Conservation (phyloP, 768 basidiomycete genomes). For the Suillus subluteus region DNA sequence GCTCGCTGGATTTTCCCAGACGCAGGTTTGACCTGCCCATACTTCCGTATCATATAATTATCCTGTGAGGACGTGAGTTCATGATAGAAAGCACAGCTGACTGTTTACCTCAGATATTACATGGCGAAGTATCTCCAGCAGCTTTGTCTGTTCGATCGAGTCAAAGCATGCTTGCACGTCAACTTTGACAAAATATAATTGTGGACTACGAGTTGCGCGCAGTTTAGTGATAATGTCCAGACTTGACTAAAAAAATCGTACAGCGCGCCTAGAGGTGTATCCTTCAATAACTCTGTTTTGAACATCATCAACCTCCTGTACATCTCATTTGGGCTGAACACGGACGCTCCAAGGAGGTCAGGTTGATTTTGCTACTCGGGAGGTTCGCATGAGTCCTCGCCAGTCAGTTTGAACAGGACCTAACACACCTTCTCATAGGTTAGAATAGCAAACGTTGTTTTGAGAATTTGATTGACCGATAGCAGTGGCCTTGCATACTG, state of each 20-base stretch:
- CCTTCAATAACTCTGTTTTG: slow-evolving; percentile 53
- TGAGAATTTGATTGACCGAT: slow-evolving; percentile 89
- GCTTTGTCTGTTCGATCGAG: slow-evolving; percentile 86
- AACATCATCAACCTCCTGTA: slow-evolving; percentile 74
- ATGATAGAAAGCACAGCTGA: background rate
- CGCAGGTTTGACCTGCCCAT: slow-evolving; percentile 63
- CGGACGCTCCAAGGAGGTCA: slow-evolving; percentile 74
- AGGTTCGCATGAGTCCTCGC: background rate
- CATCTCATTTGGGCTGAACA: slow-evolving; percentile 83
- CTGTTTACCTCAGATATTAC: slow-evolving; percentile 69
- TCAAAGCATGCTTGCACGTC: slow-evolving; percentile 98
- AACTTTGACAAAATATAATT: slow-evolving; percentile 93
- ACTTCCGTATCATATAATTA: slow-evolving; percentile 68
- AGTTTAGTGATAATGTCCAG: background rate
- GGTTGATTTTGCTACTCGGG: slow-evolving; percentile 59
- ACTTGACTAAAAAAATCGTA: slow-evolving; percentile 33
- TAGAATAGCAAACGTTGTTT: slow-evolving; percentile 83
- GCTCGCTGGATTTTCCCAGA: slow-evolving; percentile 59
- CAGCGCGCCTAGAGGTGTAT: slow-evolving; percentile 49
- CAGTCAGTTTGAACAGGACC: background rate
- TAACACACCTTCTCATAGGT: slow-evolving; percentile 78
- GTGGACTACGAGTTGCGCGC: slow-evolving; percentile 56
- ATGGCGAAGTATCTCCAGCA: slow-evolving; percentile 74
- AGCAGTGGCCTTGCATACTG: slow-evolving; percentile 37
- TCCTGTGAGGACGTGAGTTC: slow-evolving; percentile 49